Conservation (phyloP, 1,284 basidiomycete species). For the Xerocomus amazonicus region DNA sequence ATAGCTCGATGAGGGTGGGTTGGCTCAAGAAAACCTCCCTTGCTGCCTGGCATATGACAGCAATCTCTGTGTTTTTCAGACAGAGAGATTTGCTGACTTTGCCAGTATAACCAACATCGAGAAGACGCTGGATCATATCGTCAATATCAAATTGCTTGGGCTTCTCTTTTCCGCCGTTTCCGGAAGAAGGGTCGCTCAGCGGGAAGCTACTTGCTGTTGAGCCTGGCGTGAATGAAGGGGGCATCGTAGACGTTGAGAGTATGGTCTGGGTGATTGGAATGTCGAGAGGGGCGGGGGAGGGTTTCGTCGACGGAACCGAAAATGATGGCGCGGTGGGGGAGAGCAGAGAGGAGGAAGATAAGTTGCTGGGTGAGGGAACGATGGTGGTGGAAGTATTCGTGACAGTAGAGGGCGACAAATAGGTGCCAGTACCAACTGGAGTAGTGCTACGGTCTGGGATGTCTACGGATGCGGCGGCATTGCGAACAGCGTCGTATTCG, state of each 20-base stretch:
- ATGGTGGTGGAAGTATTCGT: conserved; percentile 25
- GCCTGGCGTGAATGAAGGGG: conserved; percentile 42
- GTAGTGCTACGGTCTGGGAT: conserved; percentile 43
- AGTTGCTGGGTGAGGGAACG: conserved; percentile 31
- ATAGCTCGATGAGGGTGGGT: conserved; percentile 96
- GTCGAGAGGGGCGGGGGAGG: conserved; percentile 57
- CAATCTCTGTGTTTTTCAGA: conserved; percentile 96
- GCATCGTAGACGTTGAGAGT: conserved; percentile 53
- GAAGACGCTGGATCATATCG: conserved; percentile 95
- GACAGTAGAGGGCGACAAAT: conserved; percentile 28
- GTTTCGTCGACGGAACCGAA: conserved; percentile 39
- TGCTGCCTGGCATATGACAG: conserved; percentile 93
- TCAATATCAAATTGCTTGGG: conserved; percentile 85
- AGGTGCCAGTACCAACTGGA: conserved; percentile 29
- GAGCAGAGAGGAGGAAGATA: conserved; percentile 25
- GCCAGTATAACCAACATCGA: conserved; percentile 97
- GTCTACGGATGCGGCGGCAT: conserved; percentile 44
- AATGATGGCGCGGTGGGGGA: conserved; percentile 24
- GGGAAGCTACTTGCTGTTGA: conserved; percentile 43
- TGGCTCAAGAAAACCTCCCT: conserved; percentile 96
- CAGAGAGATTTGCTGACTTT: conserved; percentile 97
- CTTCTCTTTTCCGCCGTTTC: conserved; percentile 55
- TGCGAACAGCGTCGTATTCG: conserved; percentile 36
- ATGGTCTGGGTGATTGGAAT: conserved; percentile 72
- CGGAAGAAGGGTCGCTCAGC: conserved; percentile 35